phyloP scores from a whole-genome alignment of 306 rosid species.

The Leucaena leucocephala region DNA sequence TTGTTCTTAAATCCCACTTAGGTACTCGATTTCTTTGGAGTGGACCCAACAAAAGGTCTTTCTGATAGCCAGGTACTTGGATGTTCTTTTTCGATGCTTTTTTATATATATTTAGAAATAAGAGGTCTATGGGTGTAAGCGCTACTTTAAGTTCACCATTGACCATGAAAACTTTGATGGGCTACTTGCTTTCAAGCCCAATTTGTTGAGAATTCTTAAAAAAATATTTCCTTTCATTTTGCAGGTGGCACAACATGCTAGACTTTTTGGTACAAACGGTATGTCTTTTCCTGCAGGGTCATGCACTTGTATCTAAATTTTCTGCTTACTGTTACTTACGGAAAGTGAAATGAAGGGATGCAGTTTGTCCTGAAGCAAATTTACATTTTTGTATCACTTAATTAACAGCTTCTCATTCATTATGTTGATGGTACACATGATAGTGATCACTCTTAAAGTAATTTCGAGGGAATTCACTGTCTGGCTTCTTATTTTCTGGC shows the following conservation, averaged over 20 bases:
- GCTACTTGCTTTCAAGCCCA: slow-evolving; percentile 1
- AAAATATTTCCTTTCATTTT: not conserved
- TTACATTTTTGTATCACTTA: slow-evolving; percentile 6
- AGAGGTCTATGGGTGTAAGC: not conserved
- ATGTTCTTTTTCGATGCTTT: not conserved
- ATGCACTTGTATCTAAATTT: slow-evolving; percentile 1
- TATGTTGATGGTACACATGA: slow-evolving; percentile 1
- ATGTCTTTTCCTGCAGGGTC: slow-evolving; percentile 39
- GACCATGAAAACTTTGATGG: not conserved
- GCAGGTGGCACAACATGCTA: slow-evolving; percentile 77
- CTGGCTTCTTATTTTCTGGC: too few relatives aligned
- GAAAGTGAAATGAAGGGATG: slow-evolving; percentile 27
- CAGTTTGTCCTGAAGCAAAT: slow-evolving; percentile 25
- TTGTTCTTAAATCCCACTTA: slow-evolving; percentile 23
- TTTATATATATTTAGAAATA: not conserved
- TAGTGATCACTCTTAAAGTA: slow-evolving; percentile 28
- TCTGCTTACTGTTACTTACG: not conserved
- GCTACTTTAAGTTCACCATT: not conserved
- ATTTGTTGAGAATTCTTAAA: slow-evolving; percentile 24
- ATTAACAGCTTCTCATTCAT: slow-evolving; percentile 3
- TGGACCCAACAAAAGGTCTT: slow-evolving; percentile 81
- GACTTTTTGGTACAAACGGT: slow-evolving; percentile 80
- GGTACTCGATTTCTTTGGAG: slow-evolving; percentile 91
- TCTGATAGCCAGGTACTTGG: slow-evolving; percentile 66
- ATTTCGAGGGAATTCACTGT: not conserved